A percentile compares a stretch with the other conserved stretches of the same genome.
Conservation (phyloP, 371 early-diverging fungal genomes). For the Amoeboaphelidium protococcarum region DNA sequence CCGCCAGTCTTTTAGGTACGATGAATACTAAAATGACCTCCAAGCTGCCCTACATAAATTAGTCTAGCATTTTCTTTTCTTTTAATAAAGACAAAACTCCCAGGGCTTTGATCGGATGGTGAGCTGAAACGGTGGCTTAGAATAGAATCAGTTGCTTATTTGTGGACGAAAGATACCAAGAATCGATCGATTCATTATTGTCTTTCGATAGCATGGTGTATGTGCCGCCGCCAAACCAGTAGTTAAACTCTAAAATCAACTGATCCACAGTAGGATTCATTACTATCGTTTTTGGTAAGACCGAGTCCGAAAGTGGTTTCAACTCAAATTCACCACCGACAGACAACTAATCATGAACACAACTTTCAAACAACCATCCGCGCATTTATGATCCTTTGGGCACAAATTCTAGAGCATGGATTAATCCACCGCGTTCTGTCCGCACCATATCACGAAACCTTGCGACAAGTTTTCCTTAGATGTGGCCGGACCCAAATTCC, state of each 20-base stretch:
- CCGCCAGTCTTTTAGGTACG: neutral
- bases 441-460: neutral
- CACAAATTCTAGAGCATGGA: neutral
- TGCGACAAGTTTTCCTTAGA: neutral
- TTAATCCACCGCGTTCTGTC: neutral
- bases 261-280: neutral
- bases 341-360: neutral
- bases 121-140: neutral
- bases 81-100: neutral
- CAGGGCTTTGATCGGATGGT: neutral
- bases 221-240: neutral
- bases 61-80: neutral
- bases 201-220: neutral
- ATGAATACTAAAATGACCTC: neutral
- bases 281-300: neutral
- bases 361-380: neutral
- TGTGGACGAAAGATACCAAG: neutral
- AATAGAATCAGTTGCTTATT: neutral
- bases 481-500: neutral
- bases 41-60: neutral
- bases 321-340: neutral
- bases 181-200: neutral
- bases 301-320: neutral
- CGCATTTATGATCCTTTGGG: neutral
- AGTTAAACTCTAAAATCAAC: neutral